Conservation (phyloP, 2,329 filamentous ascomycete species). For the Fusarium pseudoanthophilum region DNA sequence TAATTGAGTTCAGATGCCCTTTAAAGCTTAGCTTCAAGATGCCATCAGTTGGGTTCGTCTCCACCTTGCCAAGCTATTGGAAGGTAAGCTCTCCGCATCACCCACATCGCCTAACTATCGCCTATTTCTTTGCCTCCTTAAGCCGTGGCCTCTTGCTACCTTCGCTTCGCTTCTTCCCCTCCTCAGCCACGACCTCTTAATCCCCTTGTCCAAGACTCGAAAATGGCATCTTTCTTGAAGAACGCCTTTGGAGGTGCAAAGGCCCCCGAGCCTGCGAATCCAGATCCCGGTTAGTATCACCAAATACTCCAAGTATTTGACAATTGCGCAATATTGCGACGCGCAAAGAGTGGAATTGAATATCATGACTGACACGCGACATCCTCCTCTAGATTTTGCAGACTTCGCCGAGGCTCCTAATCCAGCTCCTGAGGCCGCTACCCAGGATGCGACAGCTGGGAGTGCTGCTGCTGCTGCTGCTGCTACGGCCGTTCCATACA, state of each 20-base stretch:
- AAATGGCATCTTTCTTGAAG: slow-evolving; percentile 72
- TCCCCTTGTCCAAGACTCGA: slow-evolving; percentile 40
- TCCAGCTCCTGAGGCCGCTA: slow-evolving; percentile 64
- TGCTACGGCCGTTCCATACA: slow-evolving; percentile 72
- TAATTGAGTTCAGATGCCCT: slow-evolving; percentile 19
- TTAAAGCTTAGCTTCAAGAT: slow-evolving; percentile 31
- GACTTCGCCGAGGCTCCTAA: slow-evolving; percentile 87
- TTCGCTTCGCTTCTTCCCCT: slow-evolving; percentile 25
- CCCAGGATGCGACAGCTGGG: slow-evolving; percentile 59
- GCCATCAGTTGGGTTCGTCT: slow-evolving; percentile 22
- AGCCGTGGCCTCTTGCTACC: slow-evolving; percentile 35
- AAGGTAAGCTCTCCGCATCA: slow-evolving; percentile 33
- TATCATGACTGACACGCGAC: slow-evolving; percentile 43
- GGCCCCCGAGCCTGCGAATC: slow-evolving; percentile 58
- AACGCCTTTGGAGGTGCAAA: slow-evolving; percentile 76
- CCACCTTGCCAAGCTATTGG: slow-evolving; percentile 38
- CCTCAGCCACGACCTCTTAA: slow-evolving; percentile 32
- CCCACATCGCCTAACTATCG: slow-evolving; percentile 7
- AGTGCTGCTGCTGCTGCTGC: slow-evolving; percentile 60
- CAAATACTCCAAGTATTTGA: not conserved
- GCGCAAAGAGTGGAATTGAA: slow-evolving; percentile 14
- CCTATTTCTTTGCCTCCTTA: slow-evolving; percentile 43
- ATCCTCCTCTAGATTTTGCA: slow-evolving; percentile 77
- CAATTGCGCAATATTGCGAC: slow-evolving; percentile 32
- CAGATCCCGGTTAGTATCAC: slow-evolving; percentile 71